These are phyloP conservation scores for Citrus inodora DNA, from an alignment of 345 rosid genomes.

Conservation along the genomic window DNA sequence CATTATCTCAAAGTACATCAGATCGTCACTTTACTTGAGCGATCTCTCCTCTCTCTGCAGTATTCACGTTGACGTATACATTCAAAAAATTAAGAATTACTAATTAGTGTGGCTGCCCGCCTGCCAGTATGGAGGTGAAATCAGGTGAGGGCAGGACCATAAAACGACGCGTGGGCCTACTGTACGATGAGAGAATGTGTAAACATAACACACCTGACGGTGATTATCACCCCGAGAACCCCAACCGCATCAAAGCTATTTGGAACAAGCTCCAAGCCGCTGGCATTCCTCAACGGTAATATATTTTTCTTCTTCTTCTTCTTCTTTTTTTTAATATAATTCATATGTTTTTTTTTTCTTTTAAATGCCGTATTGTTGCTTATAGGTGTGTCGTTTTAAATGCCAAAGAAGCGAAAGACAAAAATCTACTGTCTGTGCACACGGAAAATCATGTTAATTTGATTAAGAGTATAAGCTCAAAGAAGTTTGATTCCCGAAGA, in stretches of 20 bases:
- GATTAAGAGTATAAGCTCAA: constrained; percentile 63
- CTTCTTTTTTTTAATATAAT: neutral
- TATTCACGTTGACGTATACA: neutral
- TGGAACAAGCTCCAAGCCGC: constrained; percentile 71
- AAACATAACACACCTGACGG: constrained; percentile 66
- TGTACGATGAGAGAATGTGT: constrained; percentile 87
- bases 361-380: constrained; percentile 7
- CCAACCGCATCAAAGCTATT: constrained; percentile 65
- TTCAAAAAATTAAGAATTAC: neutral
- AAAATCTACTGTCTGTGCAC: constrained; percentile 55
- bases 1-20: neutral
- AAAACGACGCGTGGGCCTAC: constrained; percentile 55
- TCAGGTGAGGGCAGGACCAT: neutral
- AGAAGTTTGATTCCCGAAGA: constrained; percentile 47
- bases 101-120: neutral
- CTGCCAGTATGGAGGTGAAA: constrained; percentile 10
- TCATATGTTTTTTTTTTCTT: neutral
- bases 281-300: constrained; percentile 59
- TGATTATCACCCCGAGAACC: constrained; percentile 71
- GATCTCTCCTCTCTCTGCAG: neutral
- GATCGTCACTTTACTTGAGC: neutral
- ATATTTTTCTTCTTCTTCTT: no score
- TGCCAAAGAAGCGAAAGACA: constrained; percentile 67
- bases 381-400: constrained; percentile 72
- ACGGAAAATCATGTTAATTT: constrained; percentile 57